Evolutionary conservation across 371 early-diverging fungal genomes (phyloP).

Genomic region (Saksenaea oblongispora): DNA sequence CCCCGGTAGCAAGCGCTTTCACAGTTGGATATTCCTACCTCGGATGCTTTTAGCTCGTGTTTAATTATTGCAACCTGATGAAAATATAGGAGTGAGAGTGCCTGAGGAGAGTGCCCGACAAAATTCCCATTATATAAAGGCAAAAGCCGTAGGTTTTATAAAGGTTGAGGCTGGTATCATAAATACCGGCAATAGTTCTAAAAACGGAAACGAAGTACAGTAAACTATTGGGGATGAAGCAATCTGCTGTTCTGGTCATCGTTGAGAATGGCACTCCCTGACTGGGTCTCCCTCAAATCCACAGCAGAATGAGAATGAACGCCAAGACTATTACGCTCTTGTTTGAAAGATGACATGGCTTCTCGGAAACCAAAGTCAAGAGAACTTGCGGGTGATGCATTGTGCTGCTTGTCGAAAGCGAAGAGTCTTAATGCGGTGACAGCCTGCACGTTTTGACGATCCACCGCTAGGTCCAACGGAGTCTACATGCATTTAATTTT

Average conservation of each 20-base stretch:
- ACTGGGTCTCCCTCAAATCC: conserved; percentile 27
- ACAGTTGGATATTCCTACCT: too few species aligned
- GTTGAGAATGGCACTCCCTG: conserved; percentile 18
- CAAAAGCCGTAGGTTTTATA: too few species aligned
- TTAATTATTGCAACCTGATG: too few species aligned
- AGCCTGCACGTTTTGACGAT: conserved; percentile 57
- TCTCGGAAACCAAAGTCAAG: conserved; percentile 56
- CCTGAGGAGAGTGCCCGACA: too few species aligned
- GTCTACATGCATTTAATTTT: conserved; percentile 33
- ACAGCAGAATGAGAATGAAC: conserved; percentile 42
- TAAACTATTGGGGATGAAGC: conserved; percentile 13
- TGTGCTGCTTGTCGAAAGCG: conserved; percentile 54
- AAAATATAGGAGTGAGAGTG: too few species aligned
- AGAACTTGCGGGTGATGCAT: conserved; percentile 43
- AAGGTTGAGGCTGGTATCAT: too few species aligned
- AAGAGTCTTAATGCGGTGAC: conserved; percentile 63
- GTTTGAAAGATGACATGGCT: conserved; percentile 53
- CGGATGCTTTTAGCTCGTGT: too few species aligned
- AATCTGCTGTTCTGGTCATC: conserved; percentile 41
- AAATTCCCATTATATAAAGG: too few species aligned
- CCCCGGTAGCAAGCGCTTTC: too few species aligned
- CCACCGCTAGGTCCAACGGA: conserved; percentile 73
- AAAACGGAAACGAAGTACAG: neutral
- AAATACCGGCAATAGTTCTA: neutral
- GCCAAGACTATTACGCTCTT: conserved; percentile 14